phyloP scores from a whole-genome alignment of 805 yeast genomes.

The Metschnikowia borealis region DNA sequence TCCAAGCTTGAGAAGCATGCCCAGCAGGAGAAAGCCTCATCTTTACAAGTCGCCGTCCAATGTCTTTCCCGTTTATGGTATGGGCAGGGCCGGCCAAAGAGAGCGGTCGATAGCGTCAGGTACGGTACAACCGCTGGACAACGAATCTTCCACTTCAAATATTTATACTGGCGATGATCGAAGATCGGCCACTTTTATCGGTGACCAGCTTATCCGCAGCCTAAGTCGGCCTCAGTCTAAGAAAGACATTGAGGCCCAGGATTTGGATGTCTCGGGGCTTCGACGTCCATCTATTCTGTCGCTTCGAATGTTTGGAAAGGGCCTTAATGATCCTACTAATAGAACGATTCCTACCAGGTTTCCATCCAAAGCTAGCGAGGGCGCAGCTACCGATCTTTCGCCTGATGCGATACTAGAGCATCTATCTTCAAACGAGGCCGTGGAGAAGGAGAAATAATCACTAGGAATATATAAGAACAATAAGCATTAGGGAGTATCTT shows the following conservation, averaged over 20 bases:
- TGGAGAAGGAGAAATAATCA: neutral
- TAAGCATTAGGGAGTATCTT: too few species aligned
- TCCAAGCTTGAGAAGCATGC: constrained; percentile 1
- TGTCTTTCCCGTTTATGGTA: constrained; percentile 75
- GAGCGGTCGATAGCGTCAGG: constrained; percentile 55
- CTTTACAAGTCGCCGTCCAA: constrained; percentile 55
- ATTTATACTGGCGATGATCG: neutral
- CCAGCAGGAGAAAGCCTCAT: neutral
- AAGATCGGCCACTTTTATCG: constrained; percentile 13
- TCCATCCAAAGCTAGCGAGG: neutral
- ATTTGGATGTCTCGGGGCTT: neutral
- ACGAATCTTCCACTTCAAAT: neutral
- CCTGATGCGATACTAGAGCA: constrained; percentile 9
- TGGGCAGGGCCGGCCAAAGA: constrained; percentile 60
- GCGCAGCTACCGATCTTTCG: constrained; percentile 4
- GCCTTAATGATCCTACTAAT: neutral
- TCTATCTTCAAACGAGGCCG: constrained; percentile 2
- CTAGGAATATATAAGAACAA: neutral
- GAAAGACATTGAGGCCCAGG: constrained; percentile 11
- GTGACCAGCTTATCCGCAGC: constrained; percentile 12
- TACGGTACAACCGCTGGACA: constrained; percentile 4
- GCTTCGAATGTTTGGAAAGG: neutral
- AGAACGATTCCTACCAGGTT: neutral
- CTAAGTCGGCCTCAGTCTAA: constrained; percentile 11
- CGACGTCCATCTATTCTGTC: constrained; percentile 4